phyloP scores from a whole-genome alignment of 352 stramenopile species.

The Globisporangium barbulae region DNA sequence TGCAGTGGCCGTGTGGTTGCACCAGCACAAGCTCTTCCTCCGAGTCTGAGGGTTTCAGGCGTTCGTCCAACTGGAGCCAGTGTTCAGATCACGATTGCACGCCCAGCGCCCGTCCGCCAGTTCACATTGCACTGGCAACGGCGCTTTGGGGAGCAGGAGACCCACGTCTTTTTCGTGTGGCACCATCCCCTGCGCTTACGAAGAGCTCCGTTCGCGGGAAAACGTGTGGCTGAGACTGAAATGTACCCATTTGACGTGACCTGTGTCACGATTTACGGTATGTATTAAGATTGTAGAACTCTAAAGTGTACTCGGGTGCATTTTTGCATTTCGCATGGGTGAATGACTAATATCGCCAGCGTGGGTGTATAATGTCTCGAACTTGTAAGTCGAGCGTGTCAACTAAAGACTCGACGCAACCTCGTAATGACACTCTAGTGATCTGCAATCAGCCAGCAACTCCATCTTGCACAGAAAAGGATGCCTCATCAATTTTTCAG shows the following conservation, averaged over 20 bases:
- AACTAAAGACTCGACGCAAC: background rate
- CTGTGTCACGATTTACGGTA: background rate
- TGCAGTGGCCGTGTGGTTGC: conserved; percentile 32
- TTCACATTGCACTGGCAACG: background rate
- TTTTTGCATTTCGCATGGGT: no score
- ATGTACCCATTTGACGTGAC: background rate
- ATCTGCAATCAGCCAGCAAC: background rate
- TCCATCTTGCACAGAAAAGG: background rate
- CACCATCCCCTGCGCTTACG: background rate
- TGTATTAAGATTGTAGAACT: no score
- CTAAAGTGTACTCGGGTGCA: no score
- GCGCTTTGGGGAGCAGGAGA: background rate
- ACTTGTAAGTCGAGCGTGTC: background rate
- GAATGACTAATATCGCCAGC: no score
- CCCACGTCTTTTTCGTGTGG: no score
- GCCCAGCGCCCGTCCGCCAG: background rate
- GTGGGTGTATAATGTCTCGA: background rate
- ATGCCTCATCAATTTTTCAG: background rate
- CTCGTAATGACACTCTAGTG: background rate
- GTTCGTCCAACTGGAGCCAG: background rate
- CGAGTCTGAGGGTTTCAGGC: conserved; percentile 14
- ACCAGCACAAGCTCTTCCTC: conserved; percentile 25
- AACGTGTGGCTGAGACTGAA: background rate
- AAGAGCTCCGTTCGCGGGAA: background rate
- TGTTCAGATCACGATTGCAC: background rate